phyloP scores from a whole-genome alignment of 1,284 basidiomycete genomes.

The Boletus albobrunnescens region DNA sequence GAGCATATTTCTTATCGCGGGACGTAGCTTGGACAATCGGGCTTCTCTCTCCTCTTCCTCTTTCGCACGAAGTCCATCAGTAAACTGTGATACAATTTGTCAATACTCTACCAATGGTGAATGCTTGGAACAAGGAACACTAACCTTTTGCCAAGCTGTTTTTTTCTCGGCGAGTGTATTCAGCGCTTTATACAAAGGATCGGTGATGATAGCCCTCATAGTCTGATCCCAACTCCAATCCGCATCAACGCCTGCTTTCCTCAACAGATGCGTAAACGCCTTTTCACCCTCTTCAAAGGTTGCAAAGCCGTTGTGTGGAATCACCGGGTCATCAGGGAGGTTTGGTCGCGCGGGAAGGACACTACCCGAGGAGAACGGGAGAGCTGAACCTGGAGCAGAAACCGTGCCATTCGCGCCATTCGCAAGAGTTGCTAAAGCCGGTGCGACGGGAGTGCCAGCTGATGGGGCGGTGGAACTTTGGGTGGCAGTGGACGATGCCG shows the following conservation, averaged over 20 bases:
- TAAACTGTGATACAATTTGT: conserved; percentile 52
- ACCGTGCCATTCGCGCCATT: conserved; percentile 49
- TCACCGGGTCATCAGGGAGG: conserved; percentile 77
- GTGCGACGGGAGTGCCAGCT: conserved; percentile 5
- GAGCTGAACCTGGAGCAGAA: conserved; percentile 47
- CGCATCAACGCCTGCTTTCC: conserved; percentile 84
- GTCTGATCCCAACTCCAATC: conserved; percentile 98
- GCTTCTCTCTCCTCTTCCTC: conserved; percentile 80
- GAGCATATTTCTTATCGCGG: conserved; percentile 79
- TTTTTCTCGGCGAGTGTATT: conserved; percentile 95
- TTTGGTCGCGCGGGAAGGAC: conserved; percentile 71
- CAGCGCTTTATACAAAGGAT: conserved; percentile 94
- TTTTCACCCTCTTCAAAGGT: conserved; percentile 89
- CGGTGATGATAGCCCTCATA: conserved; percentile 96
- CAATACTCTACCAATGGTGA: conserved; percentile 4
- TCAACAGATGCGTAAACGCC: conserved; percentile 87
- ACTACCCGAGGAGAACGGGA: conserved; percentile 56
- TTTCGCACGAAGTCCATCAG: conserved; percentile 56
- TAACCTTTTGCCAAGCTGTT: conserved; percentile 84
- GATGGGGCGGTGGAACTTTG: conserved; percentile 10
- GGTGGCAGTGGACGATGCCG: conserved; percentile 7
- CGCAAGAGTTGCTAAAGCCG: conserved; percentile 17
- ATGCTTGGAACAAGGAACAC: conserved; percentile 14
- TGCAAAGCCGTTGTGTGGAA: conserved; percentile 83
- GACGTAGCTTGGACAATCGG: conserved; percentile 76